Percentiles rank a stretch among this genome's conserved stretches.
phyloP scores from a whole-genome alignment of 2,329 filamentous ascomycete genomes.

The Macrophomina phaseolina region DNA sequence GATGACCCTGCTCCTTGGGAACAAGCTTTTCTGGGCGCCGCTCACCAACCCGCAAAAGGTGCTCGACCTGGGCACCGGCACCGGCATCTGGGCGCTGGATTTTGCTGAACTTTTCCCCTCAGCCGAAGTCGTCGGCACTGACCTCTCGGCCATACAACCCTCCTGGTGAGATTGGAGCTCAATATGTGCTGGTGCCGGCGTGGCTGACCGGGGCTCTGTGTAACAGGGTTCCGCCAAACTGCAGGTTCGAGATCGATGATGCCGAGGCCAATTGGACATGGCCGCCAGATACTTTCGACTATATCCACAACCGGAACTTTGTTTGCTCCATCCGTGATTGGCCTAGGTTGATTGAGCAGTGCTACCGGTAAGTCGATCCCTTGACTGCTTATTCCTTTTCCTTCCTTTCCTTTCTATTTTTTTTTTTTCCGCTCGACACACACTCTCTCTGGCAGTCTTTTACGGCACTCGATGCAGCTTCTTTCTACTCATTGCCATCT shows the following conservation, averaged over 20 bases:
- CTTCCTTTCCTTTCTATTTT: no score
- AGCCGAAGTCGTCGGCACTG: slow-evolving; percentile 44
- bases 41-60: slow-evolving; percentile 28
- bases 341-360: slow-evolving; percentile 50
- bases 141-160: slow-evolving; percentile 58
- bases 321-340: slow-evolving; percentile 59
- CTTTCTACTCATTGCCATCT: no score
- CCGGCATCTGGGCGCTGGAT: slow-evolving; percentile 32
- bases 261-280: slow-evolving; percentile 59
- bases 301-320: slow-evolving; percentile 60
- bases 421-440: no score
- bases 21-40: slow-evolving; percentile 32
- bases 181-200: not conserved
- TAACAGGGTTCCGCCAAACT: slow-evolving; percentile 45
- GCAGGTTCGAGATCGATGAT: slow-evolving; percentile 36
- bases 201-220: not conserved
- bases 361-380: slow-evolving; percentile 8
- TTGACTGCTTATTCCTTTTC: no score
- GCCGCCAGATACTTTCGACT: slow-evolving; percentile 55
- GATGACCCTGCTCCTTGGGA: not conserved
- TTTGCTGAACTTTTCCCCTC: slow-evolving; percentile 39
- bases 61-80: slow-evolving; percentile 35
- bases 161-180: slow-evolving; percentile 39
- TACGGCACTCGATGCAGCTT: no score
- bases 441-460: no score